These are phyloP conservation scores for Oryza rufipogon DNA, from an alignment of 176 grass and related monocot species.

Conservation along the genomic window DNA sequence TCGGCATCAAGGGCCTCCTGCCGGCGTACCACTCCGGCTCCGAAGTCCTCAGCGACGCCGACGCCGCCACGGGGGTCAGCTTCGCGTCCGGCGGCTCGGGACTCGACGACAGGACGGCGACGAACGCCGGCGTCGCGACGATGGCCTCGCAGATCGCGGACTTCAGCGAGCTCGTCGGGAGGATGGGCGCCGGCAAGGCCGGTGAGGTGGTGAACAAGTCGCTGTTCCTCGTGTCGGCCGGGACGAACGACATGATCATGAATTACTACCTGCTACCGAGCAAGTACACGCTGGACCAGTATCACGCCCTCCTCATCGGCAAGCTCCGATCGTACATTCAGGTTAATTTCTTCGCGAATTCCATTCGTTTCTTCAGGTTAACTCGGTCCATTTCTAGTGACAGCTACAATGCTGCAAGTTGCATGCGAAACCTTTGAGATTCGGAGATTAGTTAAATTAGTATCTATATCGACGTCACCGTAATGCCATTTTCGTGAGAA, in stretches of 20 bases:
- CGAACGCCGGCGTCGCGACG: constrained; percentile 16
- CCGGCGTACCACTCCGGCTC: neutral
- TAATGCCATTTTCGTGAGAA: neutral
- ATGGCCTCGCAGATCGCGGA: constrained; percentile 38
- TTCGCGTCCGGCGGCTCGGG: neutral
- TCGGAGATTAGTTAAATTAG: constrained; percentile 7
- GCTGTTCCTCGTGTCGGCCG: constrained; percentile 38
- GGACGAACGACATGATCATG: constrained; percentile 61
- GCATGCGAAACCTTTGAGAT: neutral
- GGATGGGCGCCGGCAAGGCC: neutral
- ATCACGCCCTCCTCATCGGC: constrained; percentile 49
- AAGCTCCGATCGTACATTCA: constrained; percentile 35
- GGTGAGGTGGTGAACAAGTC: constrained; percentile 39
- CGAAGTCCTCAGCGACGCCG: neutral
- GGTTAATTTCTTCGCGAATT: neutral
- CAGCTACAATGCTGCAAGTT: neutral
- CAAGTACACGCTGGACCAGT: constrained; percentile 28
- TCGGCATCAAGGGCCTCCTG: neutral
- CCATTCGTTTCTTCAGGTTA: neutral
- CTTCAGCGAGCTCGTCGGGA: constrained; percentile 37
- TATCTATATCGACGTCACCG: neutral
- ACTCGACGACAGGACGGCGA: neutral
- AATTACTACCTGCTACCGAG: constrained; percentile 50
- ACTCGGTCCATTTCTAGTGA: neutral
- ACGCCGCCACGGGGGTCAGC: neutral